These are phyloP conservation scores for Pythium pectinolyticum DNA, from an alignment of 352 stramenopile species.

Conservation along the genomic window DNA sequence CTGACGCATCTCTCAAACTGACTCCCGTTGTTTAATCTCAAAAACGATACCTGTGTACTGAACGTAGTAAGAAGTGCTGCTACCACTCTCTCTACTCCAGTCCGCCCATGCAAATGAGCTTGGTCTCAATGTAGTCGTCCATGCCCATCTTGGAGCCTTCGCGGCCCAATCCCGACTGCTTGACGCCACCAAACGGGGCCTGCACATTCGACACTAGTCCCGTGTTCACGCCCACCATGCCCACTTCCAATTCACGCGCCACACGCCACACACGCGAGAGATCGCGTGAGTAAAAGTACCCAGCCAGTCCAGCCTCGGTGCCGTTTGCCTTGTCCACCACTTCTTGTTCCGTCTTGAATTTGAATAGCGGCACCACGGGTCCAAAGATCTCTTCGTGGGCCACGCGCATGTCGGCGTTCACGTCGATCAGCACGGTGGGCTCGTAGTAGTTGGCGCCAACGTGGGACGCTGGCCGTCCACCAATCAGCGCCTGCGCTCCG, in stretches of 20 bases:
- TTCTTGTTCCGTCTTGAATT: conserved; percentile 95
- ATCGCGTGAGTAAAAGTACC: conserved; percentile 95
- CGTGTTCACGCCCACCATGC: conserved; percentile 96
- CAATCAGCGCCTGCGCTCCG: conserved; percentile 84
- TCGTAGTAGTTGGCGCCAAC: conserved; percentile 91
- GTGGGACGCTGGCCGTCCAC: conserved; percentile 65
- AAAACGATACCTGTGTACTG: no score
- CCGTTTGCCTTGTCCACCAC: conserved; percentile 95
- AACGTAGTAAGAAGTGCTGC: no score
- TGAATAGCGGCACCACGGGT: conserved; percentile 91
- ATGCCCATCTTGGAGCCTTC: conserved; percentile 90
- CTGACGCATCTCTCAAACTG: no score
- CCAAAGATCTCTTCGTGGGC: conserved; percentile 96
- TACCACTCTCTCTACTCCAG: conserved; percentile 45
- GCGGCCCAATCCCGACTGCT: conserved; percentile 87
- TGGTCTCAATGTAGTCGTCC: conserved; percentile 97
- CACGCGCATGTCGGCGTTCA: conserved; percentile 85
- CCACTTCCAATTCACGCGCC: conserved; percentile 85
- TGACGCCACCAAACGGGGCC: conserved; percentile 88
- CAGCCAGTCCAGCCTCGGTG: conserved; percentile 89
- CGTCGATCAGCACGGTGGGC: conserved; percentile 91
- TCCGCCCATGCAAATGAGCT: conserved; percentile 91
- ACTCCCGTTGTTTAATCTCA: no score
- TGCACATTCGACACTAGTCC: conserved; percentile 85
- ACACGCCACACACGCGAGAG: conserved; percentile 88